phyloP scores from a whole-genome alignment of 2,329 filamentous ascomycete species.

The Coleophoma cylindrospora region DNA sequence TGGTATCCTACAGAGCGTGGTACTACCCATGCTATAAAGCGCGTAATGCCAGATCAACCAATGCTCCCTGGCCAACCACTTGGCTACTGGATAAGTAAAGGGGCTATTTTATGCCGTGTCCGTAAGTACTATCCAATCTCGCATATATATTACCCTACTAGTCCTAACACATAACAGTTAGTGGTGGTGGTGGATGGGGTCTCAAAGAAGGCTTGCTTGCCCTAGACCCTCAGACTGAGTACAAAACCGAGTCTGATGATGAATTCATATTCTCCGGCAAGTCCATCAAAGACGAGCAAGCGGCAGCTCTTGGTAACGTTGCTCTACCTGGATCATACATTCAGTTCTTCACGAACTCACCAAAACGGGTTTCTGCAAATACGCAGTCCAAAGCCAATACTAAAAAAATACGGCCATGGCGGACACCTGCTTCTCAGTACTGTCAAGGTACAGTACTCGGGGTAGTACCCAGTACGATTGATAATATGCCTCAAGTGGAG shows the following conservation, averaged over 20 bases:
- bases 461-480: slow-evolving; percentile 21
- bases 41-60: not conserved
- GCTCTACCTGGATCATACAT: slow-evolving; percentile 60
- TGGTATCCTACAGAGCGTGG: not conserved
- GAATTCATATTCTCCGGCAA: slow-evolving; percentile 41
- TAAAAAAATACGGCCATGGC: slow-evolving; percentile 11
- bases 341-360: slow-evolving; percentile 48
- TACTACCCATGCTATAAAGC: not conserved
- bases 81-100: slow-evolving; percentile 13
- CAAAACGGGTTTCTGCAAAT: not conserved
- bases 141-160: not conserved
- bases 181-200: slow-evolving; percentile 82
- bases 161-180: slow-evolving; percentile 43
- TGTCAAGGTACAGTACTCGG: slow-evolving; percentile 20
- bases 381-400: not conserved
- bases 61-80: slow-evolving; percentile 1
- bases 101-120: slow-evolving; percentile 22
- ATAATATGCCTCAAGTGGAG: slow-evolving; percentile 13
- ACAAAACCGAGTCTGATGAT: slow-evolving; percentile 43
- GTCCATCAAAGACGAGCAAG: slow-evolving; percentile 25
- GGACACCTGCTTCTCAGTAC: not conserved
- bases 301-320: slow-evolving; percentile 43
- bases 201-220: slow-evolving; percentile 74
- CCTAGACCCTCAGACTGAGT: slow-evolving; percentile 63
- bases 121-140: slow-evolving; percentile 15